Evolutionary conservation across 139 green algal species (phyloP).

Genomic region (Coelastrella sp.): DNA sequence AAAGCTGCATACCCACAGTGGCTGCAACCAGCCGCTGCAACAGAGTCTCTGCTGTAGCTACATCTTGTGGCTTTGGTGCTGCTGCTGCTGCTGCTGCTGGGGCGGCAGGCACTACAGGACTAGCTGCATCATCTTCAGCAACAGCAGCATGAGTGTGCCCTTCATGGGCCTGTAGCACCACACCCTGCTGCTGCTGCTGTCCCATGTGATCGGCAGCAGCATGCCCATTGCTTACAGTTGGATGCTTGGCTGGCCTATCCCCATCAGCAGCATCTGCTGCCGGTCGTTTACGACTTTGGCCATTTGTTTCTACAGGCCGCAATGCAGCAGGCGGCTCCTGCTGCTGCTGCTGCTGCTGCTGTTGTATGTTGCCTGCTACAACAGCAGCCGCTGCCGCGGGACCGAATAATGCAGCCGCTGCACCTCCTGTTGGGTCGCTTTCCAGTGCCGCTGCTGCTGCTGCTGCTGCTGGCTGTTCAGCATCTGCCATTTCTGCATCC

Average conservation of each 20-base stretch:
- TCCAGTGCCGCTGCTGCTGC: neutral
- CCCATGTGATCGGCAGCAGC: neutral
- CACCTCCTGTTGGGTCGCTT: no score
- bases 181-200: slow-evolving; percentile 2
- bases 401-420: neutral
- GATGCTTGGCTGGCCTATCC: neutral
- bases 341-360: slow-evolving; percentile 1
- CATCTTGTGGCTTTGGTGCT: slow-evolving; percentile 31
- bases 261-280: neutral
- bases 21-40: slow-evolving; percentile 42
- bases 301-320: neutral
- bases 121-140: neutral
- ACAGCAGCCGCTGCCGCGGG: neutral
- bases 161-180: neutral
- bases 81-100: slow-evolving; percentile 14
- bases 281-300: neutral
- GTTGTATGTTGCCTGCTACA: no score
- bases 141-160: neutral
- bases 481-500: neutral
- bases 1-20: slow-evolving; percentile 54
- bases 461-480: slow-evolving; percentile 9
- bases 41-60: slow-evolving; percentile 31
- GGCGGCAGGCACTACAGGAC: neutral
- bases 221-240: neutral
- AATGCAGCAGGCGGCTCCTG: neutral